Base-by-base conservation (phyloP, 2,329 filamentous ascomycete species). In the Ceratocystis eucalypticola region DNA sequence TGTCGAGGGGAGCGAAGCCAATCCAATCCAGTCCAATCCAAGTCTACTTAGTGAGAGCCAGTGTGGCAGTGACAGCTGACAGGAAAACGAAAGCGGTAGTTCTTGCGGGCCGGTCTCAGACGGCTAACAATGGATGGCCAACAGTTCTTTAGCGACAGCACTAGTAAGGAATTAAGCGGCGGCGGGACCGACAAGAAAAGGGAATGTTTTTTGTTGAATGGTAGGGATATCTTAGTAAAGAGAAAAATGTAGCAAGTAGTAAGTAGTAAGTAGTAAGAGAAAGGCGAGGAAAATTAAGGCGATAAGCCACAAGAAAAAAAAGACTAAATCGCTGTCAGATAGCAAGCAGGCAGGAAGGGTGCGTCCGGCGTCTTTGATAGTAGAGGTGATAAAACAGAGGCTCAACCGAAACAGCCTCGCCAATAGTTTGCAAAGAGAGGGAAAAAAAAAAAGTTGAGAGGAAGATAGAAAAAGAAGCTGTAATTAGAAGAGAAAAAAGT, bases 1-100 rank as follows among this genome's bases (percentile, higher is more conserved):
- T 15, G 37, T 41, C 37, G 37, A 15, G 37, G 10, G 33, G 10
- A 37, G 33, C 33, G 33, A 37, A 37, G 33, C 12, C 37, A 41
- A 41, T 7, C 30, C 30, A 28, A 5, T 37, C 33, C 33, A 37
- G 3, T 12, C 4, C 28, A 33, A 7, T 33, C 10, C 37, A 15
- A 41, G 37, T 41, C 10, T 41, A 41, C 10, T 15, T 44, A 15
- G 50, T 33, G 15, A 57, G 17, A 48, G 46, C 33, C 28, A 53
- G 12, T 22, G 62, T 28, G 48, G 33, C n/a, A 30, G 64, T 59
- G 25, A 25, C 55, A 17, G 50, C 55, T 41, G 45, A 41, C 37
- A 41, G 37, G 12, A 41, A 41, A 65, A 17, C 30, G 48, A 65
- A 44, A 65, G 37, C 41, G 48, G 62, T 37, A 53, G 48, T 53